Evolutionary conservation across 495 filamentous ascomycete species (phyloP).

Genomic region (Choiromyces venosus): DNA sequence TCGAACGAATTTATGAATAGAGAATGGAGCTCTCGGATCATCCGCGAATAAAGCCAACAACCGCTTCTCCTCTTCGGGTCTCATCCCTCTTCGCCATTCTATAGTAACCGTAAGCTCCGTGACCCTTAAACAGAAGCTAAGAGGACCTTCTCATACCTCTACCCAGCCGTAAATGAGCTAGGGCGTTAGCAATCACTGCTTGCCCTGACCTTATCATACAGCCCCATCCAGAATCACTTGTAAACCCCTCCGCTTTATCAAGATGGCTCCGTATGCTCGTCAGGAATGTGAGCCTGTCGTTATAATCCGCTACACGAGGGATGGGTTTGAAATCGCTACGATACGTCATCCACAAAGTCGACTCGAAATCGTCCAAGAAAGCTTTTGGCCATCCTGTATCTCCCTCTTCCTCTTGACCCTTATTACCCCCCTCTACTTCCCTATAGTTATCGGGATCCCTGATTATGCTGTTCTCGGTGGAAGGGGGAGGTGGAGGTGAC

Average conservation of each 20-base stretch:
- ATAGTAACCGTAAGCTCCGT: slow-evolving; percentile 30
- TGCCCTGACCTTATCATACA: slow-evolving; percentile 99
- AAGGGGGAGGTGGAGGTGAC: slow-evolving; percentile 22
- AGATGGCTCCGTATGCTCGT: slow-evolving; percentile 79
- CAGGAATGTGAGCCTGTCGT: slow-evolving; percentile 70
- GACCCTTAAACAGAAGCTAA: slow-evolving; percentile 2
- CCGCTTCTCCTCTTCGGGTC: slow-evolving; percentile 57
- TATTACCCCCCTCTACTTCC: background rate
- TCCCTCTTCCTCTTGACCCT: slow-evolving; percentile 10
- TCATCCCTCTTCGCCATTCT: slow-evolving; percentile 75
- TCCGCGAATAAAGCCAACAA: slow-evolving; percentile 86
- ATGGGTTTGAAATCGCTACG: slow-evolving; percentile 81
- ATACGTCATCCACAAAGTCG: slow-evolving; percentile 94
- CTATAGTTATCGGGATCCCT: slow-evolving; percentile 10
- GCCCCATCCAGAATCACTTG: slow-evolving; percentile 93
- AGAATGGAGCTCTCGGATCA: slow-evolving; percentile 77
- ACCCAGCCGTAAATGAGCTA: slow-evolving; percentile 65
- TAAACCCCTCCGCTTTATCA: slow-evolving; percentile 70
- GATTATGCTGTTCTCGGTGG: slow-evolving; percentile 30
- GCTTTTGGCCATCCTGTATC: slow-evolving; percentile 64
- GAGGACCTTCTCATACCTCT: slow-evolving; percentile 56
- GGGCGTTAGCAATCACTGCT: slow-evolving; percentile 80
- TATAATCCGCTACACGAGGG: slow-evolving; percentile 65
- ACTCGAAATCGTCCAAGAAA: slow-evolving; percentile 91
- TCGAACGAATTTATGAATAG: slow-evolving; percentile 88